These are phyloP conservation scores for Canavalia ensiformis DNA, from an alignment of 306 rosid genomes.

Conservation along the genomic window DNA sequence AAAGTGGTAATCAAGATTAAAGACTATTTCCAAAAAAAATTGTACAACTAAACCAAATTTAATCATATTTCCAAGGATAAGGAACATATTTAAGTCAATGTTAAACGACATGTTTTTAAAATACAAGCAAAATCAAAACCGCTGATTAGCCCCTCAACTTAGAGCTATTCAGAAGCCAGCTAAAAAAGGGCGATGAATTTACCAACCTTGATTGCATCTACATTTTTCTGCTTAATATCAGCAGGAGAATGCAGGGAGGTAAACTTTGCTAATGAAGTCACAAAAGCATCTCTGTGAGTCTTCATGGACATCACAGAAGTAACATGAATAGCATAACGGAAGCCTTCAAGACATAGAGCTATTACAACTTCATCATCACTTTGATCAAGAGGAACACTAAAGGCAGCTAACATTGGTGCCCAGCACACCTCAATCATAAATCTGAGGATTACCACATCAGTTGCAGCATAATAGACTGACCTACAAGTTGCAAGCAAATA, in stretches of 20 bases:
- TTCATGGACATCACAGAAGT: constrained; percentile 98
- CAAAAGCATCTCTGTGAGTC: constrained; percentile 96
- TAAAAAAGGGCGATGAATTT: constrained; percentile 39
- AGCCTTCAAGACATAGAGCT: constrained; percentile 88
- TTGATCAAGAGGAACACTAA: constrained; percentile 97
- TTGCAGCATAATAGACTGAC: constrained; percentile 99
- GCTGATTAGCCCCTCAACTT: constrained; percentile 1
- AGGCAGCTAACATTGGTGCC: constrained; percentile 99
- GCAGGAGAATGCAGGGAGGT: constrained; percentile 97
- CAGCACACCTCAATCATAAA: constrained; percentile 99
- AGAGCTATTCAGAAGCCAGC: constrained; percentile 38
- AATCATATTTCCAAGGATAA: too few relatives aligned
- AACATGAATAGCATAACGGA: constrained; percentile 85
- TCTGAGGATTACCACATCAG: constrained; percentile 92
- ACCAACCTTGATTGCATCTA: constrained; percentile 97
- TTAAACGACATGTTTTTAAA: not conserved
- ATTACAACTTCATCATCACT: constrained; percentile 88
- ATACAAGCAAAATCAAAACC: not conserved
- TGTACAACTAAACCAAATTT: too few relatives aligned
- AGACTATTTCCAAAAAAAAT: too few relatives aligned
- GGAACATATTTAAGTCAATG: too few relatives aligned
- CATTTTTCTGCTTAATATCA: constrained; percentile 93
- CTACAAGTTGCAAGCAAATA: constrained; percentile 61
- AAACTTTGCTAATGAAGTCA: constrained; percentile 95
- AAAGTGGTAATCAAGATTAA: too few relatives aligned